Percentiles rank a stretch among this genome's conserved stretches.
These are phyloP conservation scores for Prinsepia uniflora DNA, from an alignment of 306 rosid genomes.

Conservation along the genomic window DNA sequence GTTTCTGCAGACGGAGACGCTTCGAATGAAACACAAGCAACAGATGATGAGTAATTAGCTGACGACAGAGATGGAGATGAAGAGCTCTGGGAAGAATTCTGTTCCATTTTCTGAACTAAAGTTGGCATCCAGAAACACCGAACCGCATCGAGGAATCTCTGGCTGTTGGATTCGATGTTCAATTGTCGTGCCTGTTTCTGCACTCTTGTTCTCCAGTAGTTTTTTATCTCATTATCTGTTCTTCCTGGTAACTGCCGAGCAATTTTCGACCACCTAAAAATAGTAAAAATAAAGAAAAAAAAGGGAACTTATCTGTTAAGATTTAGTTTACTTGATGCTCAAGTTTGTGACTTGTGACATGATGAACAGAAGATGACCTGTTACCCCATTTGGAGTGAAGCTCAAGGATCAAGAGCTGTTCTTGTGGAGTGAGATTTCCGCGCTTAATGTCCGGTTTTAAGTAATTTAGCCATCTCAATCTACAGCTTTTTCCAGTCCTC, in stretches of 20 bases:
- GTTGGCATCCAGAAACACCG: conserved; percentile 82
- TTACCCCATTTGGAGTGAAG: conserved; percentile 96
- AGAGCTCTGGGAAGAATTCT: conserved; percentile 38
- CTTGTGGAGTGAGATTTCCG: conserved; percentile 89
- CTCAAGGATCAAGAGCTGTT: conserved; percentile 83
- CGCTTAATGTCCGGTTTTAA: conserved; percentile 93
- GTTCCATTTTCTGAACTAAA: conserved; percentile 64
- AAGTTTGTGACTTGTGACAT: not conserved
- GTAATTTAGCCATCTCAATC: conserved; percentile 91
- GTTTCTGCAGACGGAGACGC: conserved; percentile 25
- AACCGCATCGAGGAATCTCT: conserved; percentile 67
- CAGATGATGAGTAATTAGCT: not conserved
- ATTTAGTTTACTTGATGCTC: not conserved
- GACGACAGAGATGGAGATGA: conserved; percentile 21
- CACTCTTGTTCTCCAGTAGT: conserved; percentile 89
- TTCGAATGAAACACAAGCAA: conserved; percentile 30
- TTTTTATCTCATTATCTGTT: conserved; percentile 92
- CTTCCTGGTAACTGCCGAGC: conserved; percentile 90
- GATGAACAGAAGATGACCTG: conserved; percentile 37
- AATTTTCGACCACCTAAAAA: conserved; percentile 78
- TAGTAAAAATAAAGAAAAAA: not conserved
- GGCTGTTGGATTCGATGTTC: conserved; percentile 71
- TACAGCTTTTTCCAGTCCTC: conserved; percentile 97
- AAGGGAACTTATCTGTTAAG: not conserved
- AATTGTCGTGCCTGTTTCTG: conserved; percentile 89